These are phyloP conservation scores for Diplogelasinospora grovesii DNA, from an alignment of 495 filamentous ascomycete species.

Conservation along the genomic window DNA sequence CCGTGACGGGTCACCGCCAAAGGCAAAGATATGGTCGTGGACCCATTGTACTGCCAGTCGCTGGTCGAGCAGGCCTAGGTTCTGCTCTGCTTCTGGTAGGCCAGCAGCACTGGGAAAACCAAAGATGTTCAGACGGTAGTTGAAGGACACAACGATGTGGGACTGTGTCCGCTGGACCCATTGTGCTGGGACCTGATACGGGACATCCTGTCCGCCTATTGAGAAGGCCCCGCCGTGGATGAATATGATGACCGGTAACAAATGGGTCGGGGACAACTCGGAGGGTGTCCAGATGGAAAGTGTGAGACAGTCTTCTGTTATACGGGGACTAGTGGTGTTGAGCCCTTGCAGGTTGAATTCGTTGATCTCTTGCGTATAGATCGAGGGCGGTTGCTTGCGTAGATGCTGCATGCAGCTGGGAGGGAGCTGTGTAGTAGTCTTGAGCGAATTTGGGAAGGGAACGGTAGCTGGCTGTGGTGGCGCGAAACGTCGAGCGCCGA, in stretches of 20 bases:
- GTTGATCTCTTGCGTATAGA: constrained; percentile 16
- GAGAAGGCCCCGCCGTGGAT: constrained; percentile 25
- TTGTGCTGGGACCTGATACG: constrained; percentile 26
- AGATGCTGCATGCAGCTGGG: constrained; percentile 21
- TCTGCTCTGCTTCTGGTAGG: constrained; percentile 28
- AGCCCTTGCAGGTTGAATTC: constrained; percentile 20
- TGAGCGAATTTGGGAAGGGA: constrained; percentile 5
- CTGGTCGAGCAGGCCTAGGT: constrained; percentile 60
- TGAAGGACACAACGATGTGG: constrained; percentile 55
- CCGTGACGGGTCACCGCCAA: constrained; percentile 50
- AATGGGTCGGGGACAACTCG: not conserved
- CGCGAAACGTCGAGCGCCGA: constrained; percentile 42
- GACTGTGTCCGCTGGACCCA: constrained; percentile 40
- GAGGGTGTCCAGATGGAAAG: constrained; percentile 45
- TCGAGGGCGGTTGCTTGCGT: constrained; percentile 1
- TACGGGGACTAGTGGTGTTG: constrained; percentile 7
- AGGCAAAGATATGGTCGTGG: constrained; percentile 49
- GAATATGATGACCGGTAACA: constrained; percentile 28
- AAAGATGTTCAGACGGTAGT: constrained; percentile 62
- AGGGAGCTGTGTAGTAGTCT: constrained; percentile 11
- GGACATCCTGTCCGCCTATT: constrained; percentile 17
- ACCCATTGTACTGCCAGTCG: constrained; percentile 54
- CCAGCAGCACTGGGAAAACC: constrained; percentile 45
- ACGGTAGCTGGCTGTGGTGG: constrained; percentile 16
- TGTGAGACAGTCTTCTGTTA: constrained; percentile 50